Conservation (phyloP, 495 filamentous ascomycete species). For the Xylaria castorea region DNA sequence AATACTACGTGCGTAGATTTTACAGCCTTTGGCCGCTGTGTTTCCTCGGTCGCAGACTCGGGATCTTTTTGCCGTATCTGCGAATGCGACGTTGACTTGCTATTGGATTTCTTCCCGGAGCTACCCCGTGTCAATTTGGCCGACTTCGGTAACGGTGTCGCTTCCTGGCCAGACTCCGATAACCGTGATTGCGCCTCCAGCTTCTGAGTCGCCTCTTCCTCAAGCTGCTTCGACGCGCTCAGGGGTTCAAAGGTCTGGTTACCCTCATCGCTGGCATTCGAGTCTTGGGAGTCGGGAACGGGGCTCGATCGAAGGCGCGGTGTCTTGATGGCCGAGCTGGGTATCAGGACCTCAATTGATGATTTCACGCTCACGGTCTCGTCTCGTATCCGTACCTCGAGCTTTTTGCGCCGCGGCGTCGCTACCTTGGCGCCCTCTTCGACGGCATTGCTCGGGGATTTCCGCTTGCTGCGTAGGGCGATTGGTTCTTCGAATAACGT, state of each 20-base stretch:
- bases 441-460: conserved; percentile 13
- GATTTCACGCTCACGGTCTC: conserved; percentile 29
- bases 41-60: conserved; percentile 27
- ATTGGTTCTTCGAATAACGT: conserved; percentile 17
- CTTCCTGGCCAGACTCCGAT: not conserved
- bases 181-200: conserved; percentile 30
- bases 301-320: conserved; percentile 15
- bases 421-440: conserved; percentile 4
- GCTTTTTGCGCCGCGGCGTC: conserved; percentile 31
- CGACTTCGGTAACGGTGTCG: conserved; percentile 10
- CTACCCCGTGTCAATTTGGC: conserved; percentile 11
- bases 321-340: conserved; percentile 24
- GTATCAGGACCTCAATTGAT: conserved; percentile 37
- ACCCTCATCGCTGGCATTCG: conserved; percentile 13
- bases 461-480: conserved; percentile 31
- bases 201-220: conserved; percentile 39
- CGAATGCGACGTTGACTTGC: conserved; percentile 30
- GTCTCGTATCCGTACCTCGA: conserved; percentile 33
- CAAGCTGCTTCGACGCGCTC: conserved; percentile 39
- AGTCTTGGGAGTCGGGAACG: conserved; percentile 32
- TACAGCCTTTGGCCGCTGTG: conserved; percentile 29
- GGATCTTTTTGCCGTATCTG: not conserved
- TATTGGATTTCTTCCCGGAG: conserved; percentile 30
- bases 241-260: conserved; percentile 25
- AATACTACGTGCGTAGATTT: conserved; percentile 41